A percentile compares a stretch with the other conserved stretches of the same genome.
phyloP scores from a whole-genome alignment of 495 filamentous ascomycete genomes.

The Neurospora intermedia region DNA sequence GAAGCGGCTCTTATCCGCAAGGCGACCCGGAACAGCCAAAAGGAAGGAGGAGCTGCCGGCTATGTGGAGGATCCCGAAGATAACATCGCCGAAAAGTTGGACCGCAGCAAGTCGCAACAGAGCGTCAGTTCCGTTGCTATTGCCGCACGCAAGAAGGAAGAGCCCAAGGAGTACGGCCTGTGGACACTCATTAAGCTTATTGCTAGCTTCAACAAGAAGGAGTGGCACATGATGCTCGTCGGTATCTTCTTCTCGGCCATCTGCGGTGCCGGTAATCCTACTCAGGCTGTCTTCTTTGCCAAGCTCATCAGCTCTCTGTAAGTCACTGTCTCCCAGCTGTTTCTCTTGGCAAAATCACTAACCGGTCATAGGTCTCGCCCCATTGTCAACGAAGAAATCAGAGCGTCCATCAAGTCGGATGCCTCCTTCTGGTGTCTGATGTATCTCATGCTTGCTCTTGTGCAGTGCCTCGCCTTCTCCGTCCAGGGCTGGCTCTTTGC shows the following conservation, averaged over 20 bases:
- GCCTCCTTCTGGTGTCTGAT: conserved; percentile 86
- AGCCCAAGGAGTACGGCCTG: conserved; percentile 48
- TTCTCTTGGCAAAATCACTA: conserved; percentile 3
- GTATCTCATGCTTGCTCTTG: conserved; percentile 88
- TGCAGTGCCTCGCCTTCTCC: conserved; percentile 59
- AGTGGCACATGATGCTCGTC: conserved; percentile 61
- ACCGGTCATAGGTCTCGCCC: conserved; percentile 22
- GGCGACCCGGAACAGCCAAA: conserved; percentile 16
- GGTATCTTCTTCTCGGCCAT: conserved; percentile 72
- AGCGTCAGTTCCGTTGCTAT: conserved; percentile 63
- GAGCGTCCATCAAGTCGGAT: conserved; percentile 43
- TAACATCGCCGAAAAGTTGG: conserved; percentile 43
- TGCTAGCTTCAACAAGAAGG: conserved; percentile 67
- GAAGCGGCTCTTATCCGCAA: conserved; percentile 39
- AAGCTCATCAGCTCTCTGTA: conserved; percentile 59
- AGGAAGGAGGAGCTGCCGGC: conserved; percentile 9
- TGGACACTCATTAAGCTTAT: conserved; percentile 82
- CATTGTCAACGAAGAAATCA: conserved; percentile 22
- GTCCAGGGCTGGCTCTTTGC: conserved; percentile 64
- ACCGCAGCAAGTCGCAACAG: conserved; percentile 52
- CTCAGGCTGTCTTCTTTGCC: conserved; percentile 82
- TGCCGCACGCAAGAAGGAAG: conserved; percentile 38
- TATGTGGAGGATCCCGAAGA: conserved; percentile 48
- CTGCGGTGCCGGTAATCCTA: conserved; percentile 74
- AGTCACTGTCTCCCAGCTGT: conserved; percentile 9